Base-by-base conservation (phyloP, 257 asterid genomes). In the Nicotiana obtusifolia region DNA sequence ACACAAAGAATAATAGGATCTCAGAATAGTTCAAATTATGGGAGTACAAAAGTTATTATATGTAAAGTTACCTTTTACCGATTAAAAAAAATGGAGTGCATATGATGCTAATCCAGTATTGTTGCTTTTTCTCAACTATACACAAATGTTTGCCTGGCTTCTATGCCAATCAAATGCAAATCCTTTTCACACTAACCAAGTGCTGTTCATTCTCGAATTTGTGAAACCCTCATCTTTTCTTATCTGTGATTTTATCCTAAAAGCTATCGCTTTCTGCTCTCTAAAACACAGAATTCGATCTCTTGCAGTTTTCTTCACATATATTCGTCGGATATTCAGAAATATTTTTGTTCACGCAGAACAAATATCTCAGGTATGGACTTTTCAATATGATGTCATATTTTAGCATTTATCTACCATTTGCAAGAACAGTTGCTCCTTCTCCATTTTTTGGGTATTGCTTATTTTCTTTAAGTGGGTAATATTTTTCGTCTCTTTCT, bases 341-440 rank as follows among this genome's bases (percentile, higher is more conserved):
- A 95, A 94, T 81, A 92, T 95, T 16, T 94, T 92, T 85, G 89
- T 76, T 83, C 97, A 95, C 28, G 97, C 98, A 8, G 93, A 88
- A 61, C 99, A 94, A 89, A 95, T 95, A 85, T 87, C 95, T 75
- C 99, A 94, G 97, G 99, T 95, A 73, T 57, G 89, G 49, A 66
- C 56, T 67, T 13, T 76, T 77, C 81, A 5, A 19, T 20, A 26
- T 24, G 62, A 7, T 11, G 41, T 24, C 24, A 47, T 75, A 15
- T 24, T 49, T 75, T 49, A 24, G 22, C 62, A 49, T 75, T 75
- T 47, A 75, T 24, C 44, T 4, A 75, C 24, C 44, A 52, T 52
- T 52, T 52, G 17, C 56, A 52, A 52, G 56, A 52, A 52, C 3
- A 52, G 56, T 11, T 75, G 41, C 7, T 15, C 80, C 80, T 75